Evolutionary conservation across 306 rosid species (phyloP), one percentile per base, ranked within the genome.

Genomic region (Lagenaria siceraria): DNA sequence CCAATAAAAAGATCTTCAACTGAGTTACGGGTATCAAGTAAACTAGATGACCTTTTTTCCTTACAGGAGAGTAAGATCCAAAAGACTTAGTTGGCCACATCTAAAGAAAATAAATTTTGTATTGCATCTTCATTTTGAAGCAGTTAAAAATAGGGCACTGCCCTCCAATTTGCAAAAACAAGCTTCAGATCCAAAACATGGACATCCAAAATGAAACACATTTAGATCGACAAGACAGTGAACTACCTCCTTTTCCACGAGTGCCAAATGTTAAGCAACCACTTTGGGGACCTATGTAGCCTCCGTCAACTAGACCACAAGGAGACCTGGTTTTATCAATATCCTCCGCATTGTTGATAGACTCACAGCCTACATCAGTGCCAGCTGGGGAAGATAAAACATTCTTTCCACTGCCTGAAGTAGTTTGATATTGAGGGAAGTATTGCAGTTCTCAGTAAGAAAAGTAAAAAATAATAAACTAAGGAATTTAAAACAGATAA

Each of bases 211-310:
- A 70, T 14, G 56, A 17, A 24, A 46, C 24, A 15, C 8, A 9
- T 46, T 70, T 70, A 4, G 56, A 12, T 22, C 3, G 4, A 46
- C 46, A 65, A 78, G 66, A 80, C 72, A 52, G 48, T 74, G 78
- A 79, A 80, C 4, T 84, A 94, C 98, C 98, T 89, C 86, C 87
- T 80, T 81, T 92, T 77, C 90, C 97, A 75, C 52, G 96, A 42
- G 86, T 33, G 78, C 96, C 90, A 63, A 95, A 83, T 80, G 80
- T 84, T 79, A 95, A 81, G 83, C 89, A 81, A 79, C 88, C 89
- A 76, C 87, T 62, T 70, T 83, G 71, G 62, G 55, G 38, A 27
- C 73, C 69, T 75, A 53, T 68, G 69, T 65, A 55, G 36, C 80
- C 80, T 77, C 84, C 87, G 77, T 79, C 78, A 75, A 76, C 66